Evolutionary conservation across 2,329 filamentous ascomycete species (phyloP), one percentile per base, ranked within the genome.

Genomic region (Talaromyces sp.): DNA sequence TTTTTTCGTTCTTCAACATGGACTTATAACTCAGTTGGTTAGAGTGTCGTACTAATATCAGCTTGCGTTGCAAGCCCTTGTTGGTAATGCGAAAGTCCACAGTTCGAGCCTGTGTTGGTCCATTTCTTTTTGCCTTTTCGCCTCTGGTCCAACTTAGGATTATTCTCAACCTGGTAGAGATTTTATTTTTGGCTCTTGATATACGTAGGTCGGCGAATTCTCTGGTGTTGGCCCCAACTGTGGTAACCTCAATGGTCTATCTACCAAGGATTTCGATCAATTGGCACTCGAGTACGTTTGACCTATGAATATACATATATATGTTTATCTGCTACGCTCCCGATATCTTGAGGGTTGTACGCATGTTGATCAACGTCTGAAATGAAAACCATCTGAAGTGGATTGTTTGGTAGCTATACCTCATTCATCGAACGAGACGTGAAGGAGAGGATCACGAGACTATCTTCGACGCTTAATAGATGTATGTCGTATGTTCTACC

Each of bases 11-110:
- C 11, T 25, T 9, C 3, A 15, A 39, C 52, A 56, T 39, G 52
- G 52, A 56, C 52, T 56, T 56, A 56, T 56, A 56, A 56, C 52
- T 56, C 52, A 56, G 52, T 56, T 56, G 52, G 52, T 56, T 56
- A 56, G 52, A 56, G 52, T 56, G 52, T 19, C 52, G 52, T 56
- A 56, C 52, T 56, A 56, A 56, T 56, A 56, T 37, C 52, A 37
- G 31, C 33, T 56, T 56, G 33, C 31, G 9, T 39, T 17, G 33
- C 52, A 56, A 56, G 52, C 10, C 11, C 4, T 39, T 56, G 11
- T 56, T 56, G 6, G 52, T 56, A 19, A 56, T 56, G 52, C 52
- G 52, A 19, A 56, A 56, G 52, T 56, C 52, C 52, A 56, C 52
- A 56, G 52, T 56, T 56, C 52, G 52, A 56, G 52, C 52, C 52